Base-by-base conservation (phyloP, 2,329 filamentous ascomycete species). In the Colletotrichum eleusines region DNA sequence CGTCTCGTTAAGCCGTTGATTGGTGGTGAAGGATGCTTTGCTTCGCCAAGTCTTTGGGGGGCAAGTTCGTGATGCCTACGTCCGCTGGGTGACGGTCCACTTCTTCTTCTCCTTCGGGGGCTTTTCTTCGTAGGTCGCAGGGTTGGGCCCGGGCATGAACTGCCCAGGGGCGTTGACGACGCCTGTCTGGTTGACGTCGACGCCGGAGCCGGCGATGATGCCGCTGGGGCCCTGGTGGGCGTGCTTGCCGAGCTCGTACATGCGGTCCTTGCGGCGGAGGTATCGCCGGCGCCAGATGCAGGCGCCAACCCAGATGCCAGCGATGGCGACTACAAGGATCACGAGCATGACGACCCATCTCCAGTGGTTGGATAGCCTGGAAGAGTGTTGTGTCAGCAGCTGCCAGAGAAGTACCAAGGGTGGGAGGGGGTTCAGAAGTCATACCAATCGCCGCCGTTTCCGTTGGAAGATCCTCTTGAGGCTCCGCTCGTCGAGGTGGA, bases 341-440 rank as follows among this genome's bases (percentile, higher is more conserved):
- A 94, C 90, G 63, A 96, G 85, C 86, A 96, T 94, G 73, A 95
- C 86, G 55, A 97, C 88, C 93, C 93, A 97, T 83, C 90, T 87
- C 84, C 89, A 94, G 80, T 95, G 93, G 35, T 84, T 86, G 9
- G 87, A 85, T 60, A 93, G 81, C 92, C 92, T 94, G 72, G 7
- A 28, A 20, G 3, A 14, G n/a, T 5, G n/a, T 42, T 20, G n/a
- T 35, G 61, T 69, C 44, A 65, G 61, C 20, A 50, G 31, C 28
- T 16, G 12, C 4, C 5, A 66, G 53, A 33, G 11, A 58, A 33
- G 60, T 40, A 65, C 57, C 28, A 54, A 42, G 8, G 14, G 23
- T n/a, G n/a, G n/a, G n/a, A n/a, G 18, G 5, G 14, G 7, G 44
- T 75, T 73, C 76, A 12, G 33, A 18, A 16, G 57, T 66, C 84